These are phyloP conservation scores for Mycena rebaudengoi DNA, from an alignment of 768 basidiomycete genomes.

Conservation along the genomic window DNA sequence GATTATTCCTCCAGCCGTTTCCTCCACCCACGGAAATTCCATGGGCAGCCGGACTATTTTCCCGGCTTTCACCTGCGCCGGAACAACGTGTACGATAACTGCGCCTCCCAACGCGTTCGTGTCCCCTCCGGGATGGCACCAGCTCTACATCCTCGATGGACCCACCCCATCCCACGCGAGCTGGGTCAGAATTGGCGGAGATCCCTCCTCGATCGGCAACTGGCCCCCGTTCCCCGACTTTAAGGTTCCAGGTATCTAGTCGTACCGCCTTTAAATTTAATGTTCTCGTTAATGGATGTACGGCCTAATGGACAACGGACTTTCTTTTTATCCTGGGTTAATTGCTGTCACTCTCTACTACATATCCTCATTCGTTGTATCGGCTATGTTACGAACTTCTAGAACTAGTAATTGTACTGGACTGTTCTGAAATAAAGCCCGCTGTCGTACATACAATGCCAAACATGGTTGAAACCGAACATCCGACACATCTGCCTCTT, in stretches of 20 bases:
- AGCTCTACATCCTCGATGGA: constrained; percentile 79
- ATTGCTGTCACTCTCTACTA: too few species aligned
- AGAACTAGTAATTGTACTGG: too few species aligned
- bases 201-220: constrained; percentile 72
- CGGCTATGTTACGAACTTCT: too few species aligned
- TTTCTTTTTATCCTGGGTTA: too few species aligned
- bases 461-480: too few species aligned
- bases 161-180: constrained; percentile 79
- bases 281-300: too few species aligned
- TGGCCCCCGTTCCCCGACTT: constrained; percentile 81
- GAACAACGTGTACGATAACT: constrained; percentile 77
- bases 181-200: constrained; percentile 84
- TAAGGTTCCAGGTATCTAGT: constrained; percentile 66
- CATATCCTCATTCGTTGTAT: too few species aligned
- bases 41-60: constrained; percentile 81
- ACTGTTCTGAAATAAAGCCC: too few species aligned
- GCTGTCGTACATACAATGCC: too few species aligned
- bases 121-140: constrained; percentile 81
- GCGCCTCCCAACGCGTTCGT: constrained; percentile 76
- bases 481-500: too few species aligned
- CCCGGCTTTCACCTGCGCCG: constrained; percentile 74
- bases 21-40: constrained; percentile 80
- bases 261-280: too few species aligned
- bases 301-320: too few species aligned
- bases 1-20: constrained; percentile 56